These are phyloP conservation scores for Aureobasidium sp. DNA, from an alignment of 2,329 filamentous ascomycete genomes.

Conservation along the genomic window DNA sequence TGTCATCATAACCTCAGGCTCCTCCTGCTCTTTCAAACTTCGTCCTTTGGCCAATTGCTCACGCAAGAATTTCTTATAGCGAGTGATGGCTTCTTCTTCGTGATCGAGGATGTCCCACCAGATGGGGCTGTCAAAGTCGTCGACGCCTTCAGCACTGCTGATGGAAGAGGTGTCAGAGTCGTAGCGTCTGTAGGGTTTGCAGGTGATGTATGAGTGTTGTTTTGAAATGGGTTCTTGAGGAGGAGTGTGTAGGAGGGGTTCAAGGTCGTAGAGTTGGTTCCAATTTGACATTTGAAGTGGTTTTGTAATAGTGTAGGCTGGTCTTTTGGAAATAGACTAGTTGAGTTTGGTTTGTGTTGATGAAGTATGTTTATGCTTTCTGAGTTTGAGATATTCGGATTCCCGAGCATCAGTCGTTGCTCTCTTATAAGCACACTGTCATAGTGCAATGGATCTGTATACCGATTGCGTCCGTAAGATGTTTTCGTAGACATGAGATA, in stretches of 20 bases:
- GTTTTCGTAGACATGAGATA: constrained; percentile 7
- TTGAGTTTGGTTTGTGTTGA: background rate
- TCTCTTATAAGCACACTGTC: background rate
- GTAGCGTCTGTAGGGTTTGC: background rate
- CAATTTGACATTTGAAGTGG: background rate
- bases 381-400: background rate
- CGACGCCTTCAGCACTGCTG: background rate
- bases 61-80: constrained; percentile 5
- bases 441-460: background rate
- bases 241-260: background rate
- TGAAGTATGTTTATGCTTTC: background rate
- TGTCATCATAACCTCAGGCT: background rate
- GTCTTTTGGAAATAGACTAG: background rate
- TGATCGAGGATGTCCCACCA: constrained; percentile 8
- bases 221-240: background rate
- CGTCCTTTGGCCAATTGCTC: background rate
- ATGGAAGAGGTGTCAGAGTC: constrained; percentile 8
- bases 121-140: background rate
- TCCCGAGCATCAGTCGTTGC: too few species aligned
- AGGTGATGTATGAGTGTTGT: constrained; percentile 1
- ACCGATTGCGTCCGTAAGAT: constrained; percentile 1
- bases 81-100: background rate
- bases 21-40: background rate
- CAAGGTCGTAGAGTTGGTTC: background rate
- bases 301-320: background rate